Conservation (phyloP, 768 basidiomycete genomes). For the Amyloporia xantha region DNA sequence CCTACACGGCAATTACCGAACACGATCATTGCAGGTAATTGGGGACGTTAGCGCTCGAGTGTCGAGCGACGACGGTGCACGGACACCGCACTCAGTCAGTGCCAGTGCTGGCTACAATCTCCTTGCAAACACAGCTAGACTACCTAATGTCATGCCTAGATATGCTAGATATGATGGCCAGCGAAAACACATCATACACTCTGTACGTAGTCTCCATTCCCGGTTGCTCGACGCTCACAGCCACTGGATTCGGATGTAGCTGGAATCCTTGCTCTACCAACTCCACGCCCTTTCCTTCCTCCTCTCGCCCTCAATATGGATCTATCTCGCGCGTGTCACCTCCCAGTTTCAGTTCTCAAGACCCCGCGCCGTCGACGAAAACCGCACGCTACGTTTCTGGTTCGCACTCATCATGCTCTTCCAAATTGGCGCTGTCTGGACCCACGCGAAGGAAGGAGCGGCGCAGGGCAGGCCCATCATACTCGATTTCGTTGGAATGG, state of each 20-base stretch:
- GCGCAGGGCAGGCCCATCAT: constrained; percentile 56
- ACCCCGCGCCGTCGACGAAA: constrained; percentile 60
- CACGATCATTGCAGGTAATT: neutral
- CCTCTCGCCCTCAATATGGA: constrained; percentile 59
- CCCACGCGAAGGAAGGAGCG: constrained; percentile 47
- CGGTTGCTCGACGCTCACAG: neutral
- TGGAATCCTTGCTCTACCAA: constrained; percentile 67
- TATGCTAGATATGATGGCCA: constrained; percentile 26
- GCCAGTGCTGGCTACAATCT: neutral
- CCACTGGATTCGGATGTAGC: constrained; percentile 36
- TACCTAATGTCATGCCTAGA: constrained; percentile 24
- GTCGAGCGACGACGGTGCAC: neutral
- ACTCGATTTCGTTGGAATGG: constrained; percentile 75
- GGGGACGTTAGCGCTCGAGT: neutral
- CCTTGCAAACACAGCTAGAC: neutral
- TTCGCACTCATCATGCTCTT: constrained; percentile 50
- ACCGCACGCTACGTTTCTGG: constrained; percentile 64
- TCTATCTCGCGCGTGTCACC: constrained; percentile 45
- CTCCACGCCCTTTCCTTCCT: constrained; percentile 73
- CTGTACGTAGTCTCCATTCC: constrained; percentile 13
- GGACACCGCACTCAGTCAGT: neutral
- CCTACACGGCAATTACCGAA: neutral
- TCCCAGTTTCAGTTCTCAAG: constrained; percentile 62
- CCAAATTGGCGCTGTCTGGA: constrained; percentile 56
- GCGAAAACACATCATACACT: constrained; percentile 25